Evolutionary conservation across 73 alveolate genomes (phyloP).

Genomic region (Paramecium primaurelia): DNA sequence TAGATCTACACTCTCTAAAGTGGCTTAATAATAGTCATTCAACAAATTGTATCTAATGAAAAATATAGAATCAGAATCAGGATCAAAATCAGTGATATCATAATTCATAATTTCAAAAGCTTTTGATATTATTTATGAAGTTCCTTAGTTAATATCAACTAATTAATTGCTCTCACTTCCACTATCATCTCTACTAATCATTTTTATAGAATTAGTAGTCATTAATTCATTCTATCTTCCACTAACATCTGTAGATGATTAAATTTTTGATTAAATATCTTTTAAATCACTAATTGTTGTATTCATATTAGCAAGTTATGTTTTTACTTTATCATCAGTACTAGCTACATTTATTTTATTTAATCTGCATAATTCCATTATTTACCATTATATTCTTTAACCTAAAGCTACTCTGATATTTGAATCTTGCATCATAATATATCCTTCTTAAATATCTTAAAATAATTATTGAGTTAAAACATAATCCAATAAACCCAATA

Average conservation of each 20-base stretch:
- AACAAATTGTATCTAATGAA: conserved; percentile 31
- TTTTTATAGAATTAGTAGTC: conserved; percentile 1
- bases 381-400: conserved; percentile 26
- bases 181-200: conserved; percentile 17
- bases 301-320: neutral
- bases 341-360: neutral
- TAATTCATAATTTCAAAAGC: conserved; percentile 31
- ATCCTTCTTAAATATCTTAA: conserved; percentile 1
- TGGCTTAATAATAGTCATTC: conserved; percentile 44
- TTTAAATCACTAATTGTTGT: conserved; percentile 19
- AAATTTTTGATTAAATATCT: neutral
- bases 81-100: neutral
- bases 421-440: conserved; percentile 35
- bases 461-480: conserved; percentile 33
- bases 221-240: conserved; percentile 5
- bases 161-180: neutral
- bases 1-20: conserved; percentile 11
- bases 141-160: conserved; percentile 50
- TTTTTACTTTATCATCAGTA: neutral
- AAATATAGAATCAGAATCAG: neutral
- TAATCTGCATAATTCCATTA: conserved; percentile 7
- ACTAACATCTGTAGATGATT: neutral
- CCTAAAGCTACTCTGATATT: conserved; percentile 52
- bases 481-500: conserved; percentile 49
- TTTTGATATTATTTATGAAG: conserved; percentile 49